These are phyloP conservation scores for Boeremia lycopersici DNA, from an alignment of 2,329 filamentous ascomycete species.

Conservation along the genomic window DNA sequence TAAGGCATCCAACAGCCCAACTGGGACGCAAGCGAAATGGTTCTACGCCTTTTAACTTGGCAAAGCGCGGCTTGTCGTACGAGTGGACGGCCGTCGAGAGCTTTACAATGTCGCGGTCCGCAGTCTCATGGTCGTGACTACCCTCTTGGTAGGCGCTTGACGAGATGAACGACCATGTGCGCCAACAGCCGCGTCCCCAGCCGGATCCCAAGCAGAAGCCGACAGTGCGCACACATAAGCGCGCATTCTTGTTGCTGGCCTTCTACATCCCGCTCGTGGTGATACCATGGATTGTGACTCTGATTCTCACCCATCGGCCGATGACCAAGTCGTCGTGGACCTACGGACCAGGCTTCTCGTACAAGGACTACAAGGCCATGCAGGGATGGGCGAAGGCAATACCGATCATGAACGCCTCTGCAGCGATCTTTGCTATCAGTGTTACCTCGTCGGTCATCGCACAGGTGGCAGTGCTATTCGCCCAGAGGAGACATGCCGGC, in stretches of 20 bases:
- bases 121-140: background rate
- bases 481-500: conserved; percentile 4
- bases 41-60: background rate
- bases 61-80: background rate
- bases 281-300: conserved; percentile 10
- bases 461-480: conserved; percentile 21
- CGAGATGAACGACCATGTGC: background rate
- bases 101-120: background rate
- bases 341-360: background rate
- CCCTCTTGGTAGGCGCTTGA: background rate
- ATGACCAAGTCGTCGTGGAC: conserved; percentile 3
- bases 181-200: background rate
- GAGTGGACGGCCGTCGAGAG: background rate
- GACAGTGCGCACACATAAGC: background rate
- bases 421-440: conserved; percentile 15
- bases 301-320: conserved; percentile 7
- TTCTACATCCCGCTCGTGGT: conserved; percentile 11
- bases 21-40: background rate
- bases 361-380: conserved; percentile 7
- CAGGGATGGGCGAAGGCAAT: conserved; percentile 11
- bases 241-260: conserved; percentile 53
- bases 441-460: conserved; percentile 21
- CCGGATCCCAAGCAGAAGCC: background rate
- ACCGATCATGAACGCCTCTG: conserved; percentile 10
- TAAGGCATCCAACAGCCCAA: background rate